Evolutionary conservation across 2,329 filamentous ascomycete species (phyloP), one percentile per base, ranked within the genome.

Genomic region (Penicillium sp.): DNA sequence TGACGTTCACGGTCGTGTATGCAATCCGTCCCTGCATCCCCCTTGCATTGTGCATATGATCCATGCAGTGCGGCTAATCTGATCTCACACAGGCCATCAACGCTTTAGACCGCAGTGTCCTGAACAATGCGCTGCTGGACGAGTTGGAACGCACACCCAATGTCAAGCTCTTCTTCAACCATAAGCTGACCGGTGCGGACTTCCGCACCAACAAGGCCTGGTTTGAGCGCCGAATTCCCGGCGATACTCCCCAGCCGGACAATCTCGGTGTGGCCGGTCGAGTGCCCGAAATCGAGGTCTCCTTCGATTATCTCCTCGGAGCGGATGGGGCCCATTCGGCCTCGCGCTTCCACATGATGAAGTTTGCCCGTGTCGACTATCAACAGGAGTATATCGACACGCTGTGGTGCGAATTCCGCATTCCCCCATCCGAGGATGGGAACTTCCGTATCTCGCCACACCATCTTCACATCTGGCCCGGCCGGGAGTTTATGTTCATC

Each of bases 401-500:
- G 0, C 77, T 97, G 5, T 99, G 94, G 94, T 97, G 93, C 72
- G 94, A 99, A 70, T 97, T 99, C 70, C 87, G 87, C 46, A 91
- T 99, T 57, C 79, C 83, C 18, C 81, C 90, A 10, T 68, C 74
- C 0, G 60, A 71, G 7, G 64, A 68, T 23, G 79, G 79, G 19
- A 77, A 81, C 42, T 97, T 95, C 70, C 81, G 82, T 44, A 94
- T 97, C 63, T 94, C 91, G 0, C 91, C 92, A 1, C 90, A 97
- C 66, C 92, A 97, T 70, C 81, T 99, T 1, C 94, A 99, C 74
- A 99, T 99, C 70, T 99, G 94, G 94, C 94, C 94, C 0, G 92
- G 90, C 28, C 87, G 87, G 65, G 87, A 92, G 37, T 93, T 94
- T 67, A 97, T 99, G 95, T 99, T 99, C 76, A 99, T 99, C 68